These are phyloP conservation scores for Raphanus sativus DNA, from an alignment of 345 rosid species.

Conservation along the genomic window DNA sequence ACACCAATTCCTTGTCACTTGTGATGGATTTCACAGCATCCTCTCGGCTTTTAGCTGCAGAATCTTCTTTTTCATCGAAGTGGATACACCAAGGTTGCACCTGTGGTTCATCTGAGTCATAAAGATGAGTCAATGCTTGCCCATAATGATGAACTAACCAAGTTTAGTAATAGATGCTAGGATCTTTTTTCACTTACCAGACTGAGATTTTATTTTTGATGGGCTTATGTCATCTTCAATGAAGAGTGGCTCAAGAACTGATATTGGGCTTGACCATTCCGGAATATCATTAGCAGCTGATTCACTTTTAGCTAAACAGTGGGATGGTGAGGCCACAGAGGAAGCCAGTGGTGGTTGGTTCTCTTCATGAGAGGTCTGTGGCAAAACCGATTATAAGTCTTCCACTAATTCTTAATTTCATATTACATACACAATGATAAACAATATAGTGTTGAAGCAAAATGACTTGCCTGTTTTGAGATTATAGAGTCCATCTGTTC, in stretches of 20 bases:
- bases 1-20: conserved; percentile 54
- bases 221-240: conserved; percentile 71
- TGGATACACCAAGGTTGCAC: conserved; percentile 62
- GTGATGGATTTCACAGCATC: conserved; percentile 38
- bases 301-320: conserved; percentile 43
- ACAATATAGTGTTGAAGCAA: neutral
- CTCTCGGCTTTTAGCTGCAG: conserved; percentile 23
- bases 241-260: conserved; percentile 81
- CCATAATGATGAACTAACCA: neutral
- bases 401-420: conserved; percentile 9
- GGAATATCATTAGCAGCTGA: conserved; percentile 45
- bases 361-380: conserved; percentile 35
- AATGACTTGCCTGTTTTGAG: conserved; percentile 28
- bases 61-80: conserved; percentile 54
- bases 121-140: conserved; percentile 37
- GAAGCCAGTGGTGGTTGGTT: conserved; percentile 27
- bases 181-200: conserved; percentile 48
- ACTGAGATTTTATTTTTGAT: conserved; percentile 46
- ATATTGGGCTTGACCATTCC: conserved; percentile 83
- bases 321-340: conserved; percentile 46
- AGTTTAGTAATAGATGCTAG: neutral
- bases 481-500: neutral
- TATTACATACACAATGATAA: neutral
- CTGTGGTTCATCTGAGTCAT: conserved; percentile 51
- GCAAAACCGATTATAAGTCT: no score